These are phyloP conservation scores for Lichtheimia ornata DNA, from an alignment of 371 early-diverging fungal species.

Conservation along the genomic window DNA sequence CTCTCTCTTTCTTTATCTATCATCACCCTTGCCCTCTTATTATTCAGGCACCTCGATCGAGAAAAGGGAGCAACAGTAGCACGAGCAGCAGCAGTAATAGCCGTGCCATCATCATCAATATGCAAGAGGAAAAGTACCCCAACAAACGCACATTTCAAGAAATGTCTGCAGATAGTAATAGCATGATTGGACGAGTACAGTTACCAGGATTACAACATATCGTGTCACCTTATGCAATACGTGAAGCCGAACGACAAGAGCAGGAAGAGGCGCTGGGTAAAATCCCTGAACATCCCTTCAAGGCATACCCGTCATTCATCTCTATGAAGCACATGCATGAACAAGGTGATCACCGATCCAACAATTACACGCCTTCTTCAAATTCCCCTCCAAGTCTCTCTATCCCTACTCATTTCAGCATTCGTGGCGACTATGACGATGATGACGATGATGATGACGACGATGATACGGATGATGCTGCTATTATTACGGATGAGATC, in stretches of 20 bases:
- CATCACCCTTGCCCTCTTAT: background rate
- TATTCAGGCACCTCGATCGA: background rate
- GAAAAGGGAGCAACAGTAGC: background rate
- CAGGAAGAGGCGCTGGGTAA: conserved; percentile 35
- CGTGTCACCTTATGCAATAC: conserved; percentile 51
- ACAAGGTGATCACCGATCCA: conserved; percentile 2
- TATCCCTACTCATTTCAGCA: background rate
- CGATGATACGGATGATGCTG: too few species aligned
- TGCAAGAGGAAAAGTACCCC: conserved; percentile 3
- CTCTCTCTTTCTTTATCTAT: background rate
- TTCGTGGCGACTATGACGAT: background rate
- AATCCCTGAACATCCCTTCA: conserved; percentile 19
- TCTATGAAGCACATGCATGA: conserved; percentile 20
- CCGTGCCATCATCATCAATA: conserved; percentile 7
- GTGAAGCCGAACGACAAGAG: conserved; percentile 45
- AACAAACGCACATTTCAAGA: background rate
- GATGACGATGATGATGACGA: too few species aligned
- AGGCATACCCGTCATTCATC: conserved; percentile 27
- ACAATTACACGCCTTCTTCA: background rate
- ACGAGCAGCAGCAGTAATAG: background rate
- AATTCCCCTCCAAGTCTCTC: conserved; percentile 3
- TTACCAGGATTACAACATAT: conserved; percentile 22
- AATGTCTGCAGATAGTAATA: background rate
- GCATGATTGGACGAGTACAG: background rate
- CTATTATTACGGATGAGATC: too few species aligned